These are phyloP conservation scores for Mucor lusitanicus DNA, from an alignment of 371 early-diverging fungal genomes.

Conservation along the genomic window DNA sequence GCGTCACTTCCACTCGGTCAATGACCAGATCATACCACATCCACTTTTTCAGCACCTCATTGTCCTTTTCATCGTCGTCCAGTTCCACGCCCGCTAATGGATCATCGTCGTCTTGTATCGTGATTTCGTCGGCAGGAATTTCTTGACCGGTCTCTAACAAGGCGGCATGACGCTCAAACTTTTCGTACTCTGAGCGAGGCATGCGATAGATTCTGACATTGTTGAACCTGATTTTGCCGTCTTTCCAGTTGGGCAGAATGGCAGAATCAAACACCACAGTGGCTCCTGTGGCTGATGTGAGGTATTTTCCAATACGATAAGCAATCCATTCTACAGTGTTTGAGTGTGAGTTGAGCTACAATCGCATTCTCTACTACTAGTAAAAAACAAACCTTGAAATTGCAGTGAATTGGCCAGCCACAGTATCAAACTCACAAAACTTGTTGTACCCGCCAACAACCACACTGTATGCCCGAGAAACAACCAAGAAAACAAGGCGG, in stretches of 20 bases:
- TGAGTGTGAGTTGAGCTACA: too few species aligned
- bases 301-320: slow-evolving; percentile 71
- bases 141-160: slow-evolving; percentile 13
- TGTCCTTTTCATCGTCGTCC: slow-evolving; percentile 47
- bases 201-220: slow-evolving; percentile 73
- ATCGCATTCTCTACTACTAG: too few species aligned
- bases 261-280: slow-evolving; percentile 89
- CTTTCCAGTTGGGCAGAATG: slow-evolving; percentile 89
- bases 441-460: slow-evolving; percentile 88
- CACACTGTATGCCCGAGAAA: slow-evolving; percentile 85
- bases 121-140: slow-evolving; percentile 7
- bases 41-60: slow-evolving; percentile 42
- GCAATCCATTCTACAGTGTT: slow-evolving; percentile 75
- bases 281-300: slow-evolving; percentile 83
- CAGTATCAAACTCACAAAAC: slow-evolving; percentile 82
- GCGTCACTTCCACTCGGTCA: slow-evolving; percentile 82
- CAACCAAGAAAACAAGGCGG: slow-evolving; percentile 89
- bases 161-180: slow-evolving; percentile 45
- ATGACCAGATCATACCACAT: slow-evolving; percentile 82
- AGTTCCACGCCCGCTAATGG: slow-evolving; percentile 46
- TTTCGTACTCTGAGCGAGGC: slow-evolving; percentile 44
- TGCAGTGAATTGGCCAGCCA: slow-evolving; percentile 83
- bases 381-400: slow-evolving; percentile 71
- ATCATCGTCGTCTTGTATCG: slow-evolving; percentile 17
- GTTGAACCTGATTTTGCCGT: slow-evolving; percentile 84